phyloP scores from a whole-genome alignment of 2,329 filamentous ascomycete species.

The Tolypocladium guangdongense region DNA sequence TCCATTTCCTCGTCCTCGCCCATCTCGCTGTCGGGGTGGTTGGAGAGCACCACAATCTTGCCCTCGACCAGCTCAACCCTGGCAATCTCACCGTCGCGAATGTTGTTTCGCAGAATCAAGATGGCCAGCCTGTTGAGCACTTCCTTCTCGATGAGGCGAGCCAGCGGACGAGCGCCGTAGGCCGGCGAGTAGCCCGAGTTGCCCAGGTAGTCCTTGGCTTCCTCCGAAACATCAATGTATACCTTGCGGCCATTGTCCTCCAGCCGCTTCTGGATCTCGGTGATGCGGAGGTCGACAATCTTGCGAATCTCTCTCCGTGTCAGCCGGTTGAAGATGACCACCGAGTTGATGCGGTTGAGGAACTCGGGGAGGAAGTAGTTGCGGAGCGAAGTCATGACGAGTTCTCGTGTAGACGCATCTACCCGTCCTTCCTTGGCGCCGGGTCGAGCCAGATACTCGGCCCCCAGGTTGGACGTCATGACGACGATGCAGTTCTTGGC shows the following conservation, averaged over 20 bases:
- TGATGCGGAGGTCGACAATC: slow-evolving; percentile 85
- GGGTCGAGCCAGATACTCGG: slow-evolving; percentile 80
- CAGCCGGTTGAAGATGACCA: slow-evolving; percentile 97
- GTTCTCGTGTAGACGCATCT: slow-evolving; percentile 71
- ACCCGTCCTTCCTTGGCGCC: slow-evolving; percentile 72
- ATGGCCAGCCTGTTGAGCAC: slow-evolving; percentile 90
- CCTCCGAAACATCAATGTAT: slow-evolving; percentile 66
- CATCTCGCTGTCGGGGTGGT: slow-evolving; percentile 56
- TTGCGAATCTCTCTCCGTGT: slow-evolving; percentile 81
- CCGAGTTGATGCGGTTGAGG: slow-evolving; percentile 92
- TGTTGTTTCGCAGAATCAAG: slow-evolving; percentile 73
- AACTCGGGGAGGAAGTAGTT: slow-evolving; percentile 98
- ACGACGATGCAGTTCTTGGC: slow-evolving; percentile 98
- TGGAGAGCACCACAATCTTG: slow-evolving; percentile 70
- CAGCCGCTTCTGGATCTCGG: slow-evolving; percentile 88
- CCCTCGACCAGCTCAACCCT: slow-evolving; percentile 69
- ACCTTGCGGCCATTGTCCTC: slow-evolving; percentile 76
- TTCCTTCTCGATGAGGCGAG: slow-evolving; percentile 90
- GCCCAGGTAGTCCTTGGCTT: slow-evolving; percentile 89
- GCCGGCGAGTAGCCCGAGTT: slow-evolving; percentile 87
- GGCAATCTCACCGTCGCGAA: slow-evolving; percentile 78
- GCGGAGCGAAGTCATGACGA: slow-evolving; percentile 83
- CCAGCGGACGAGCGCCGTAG: slow-evolving; percentile 83
- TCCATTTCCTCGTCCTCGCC: slow-evolving; percentile 62
- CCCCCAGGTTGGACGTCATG: slow-evolving; percentile 96